Conservation (phyloP, 2,329 filamentous ascomycete species). For the Metarhizium robertsii region DNA sequence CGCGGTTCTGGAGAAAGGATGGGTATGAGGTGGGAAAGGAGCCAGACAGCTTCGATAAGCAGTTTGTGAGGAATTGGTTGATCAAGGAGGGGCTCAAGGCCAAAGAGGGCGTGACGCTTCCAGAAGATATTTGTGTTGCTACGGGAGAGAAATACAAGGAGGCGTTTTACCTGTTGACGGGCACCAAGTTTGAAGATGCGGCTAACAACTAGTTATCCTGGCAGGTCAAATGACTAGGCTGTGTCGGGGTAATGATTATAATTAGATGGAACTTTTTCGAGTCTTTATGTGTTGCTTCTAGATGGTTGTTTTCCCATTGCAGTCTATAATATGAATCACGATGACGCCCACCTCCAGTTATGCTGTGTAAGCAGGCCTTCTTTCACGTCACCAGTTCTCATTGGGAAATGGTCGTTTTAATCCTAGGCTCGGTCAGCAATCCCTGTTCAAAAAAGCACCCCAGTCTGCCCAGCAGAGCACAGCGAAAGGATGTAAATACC, state of each 20-base stretch:
- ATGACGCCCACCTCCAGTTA: neutral
- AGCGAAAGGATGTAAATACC: conserved; percentile 13
- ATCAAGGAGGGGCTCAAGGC: conserved; percentile 51
- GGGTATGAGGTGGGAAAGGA: conserved; percentile 55
- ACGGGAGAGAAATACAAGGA: conserved; percentile 12
- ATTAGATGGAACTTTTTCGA: neutral
- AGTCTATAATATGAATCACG: neutral
- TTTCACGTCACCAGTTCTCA: neutral
- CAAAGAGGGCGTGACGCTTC: conserved; percentile 46
- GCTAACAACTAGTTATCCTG: neutral
- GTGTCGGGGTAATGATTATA: neutral
- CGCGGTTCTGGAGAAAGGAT: conserved; percentile 76
- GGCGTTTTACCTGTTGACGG: conserved; percentile 45
- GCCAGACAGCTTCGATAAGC: conserved; percentile 85
- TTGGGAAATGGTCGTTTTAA: conserved; percentile 6
- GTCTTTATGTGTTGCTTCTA: neutral
- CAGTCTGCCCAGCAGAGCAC: neutral
- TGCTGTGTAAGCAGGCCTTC: neutral
- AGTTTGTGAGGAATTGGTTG: conserved; percentile 76
- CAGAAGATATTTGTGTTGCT: conserved; percentile 39
- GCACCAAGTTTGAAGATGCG: conserved; percentile 32
- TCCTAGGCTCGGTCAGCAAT: neutral
- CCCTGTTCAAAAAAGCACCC: neutral
- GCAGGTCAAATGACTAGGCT: neutral
- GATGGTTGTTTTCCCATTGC: neutral